phyloP scores from a whole-genome alignment of 345 rosid genomes.

The Capsella bursapastoris region DNA sequence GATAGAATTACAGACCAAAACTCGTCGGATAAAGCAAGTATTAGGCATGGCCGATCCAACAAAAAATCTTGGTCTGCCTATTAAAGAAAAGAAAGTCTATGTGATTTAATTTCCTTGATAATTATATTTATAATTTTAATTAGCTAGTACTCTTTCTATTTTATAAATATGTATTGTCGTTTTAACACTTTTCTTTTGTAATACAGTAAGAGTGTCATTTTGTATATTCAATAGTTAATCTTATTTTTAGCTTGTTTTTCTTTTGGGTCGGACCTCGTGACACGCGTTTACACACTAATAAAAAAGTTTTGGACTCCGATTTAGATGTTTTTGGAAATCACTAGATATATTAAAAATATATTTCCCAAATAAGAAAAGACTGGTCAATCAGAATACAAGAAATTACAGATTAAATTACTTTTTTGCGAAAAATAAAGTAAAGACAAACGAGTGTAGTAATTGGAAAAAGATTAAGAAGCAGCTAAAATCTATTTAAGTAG shows the following conservation, averaged over 20 bases:
- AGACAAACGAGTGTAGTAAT: not conserved
- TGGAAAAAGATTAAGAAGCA: not conserved
- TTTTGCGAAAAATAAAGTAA: not conserved
- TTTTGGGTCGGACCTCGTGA: not conserved
- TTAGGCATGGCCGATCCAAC: not conserved
- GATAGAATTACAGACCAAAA: not conserved
- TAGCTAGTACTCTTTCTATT: no score
- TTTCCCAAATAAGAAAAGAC: not conserved
- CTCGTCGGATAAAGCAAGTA: not conserved
- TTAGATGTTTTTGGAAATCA: not conserved
- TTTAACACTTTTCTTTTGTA: no score
- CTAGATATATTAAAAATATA: not conserved
- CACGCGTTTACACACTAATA: not conserved
- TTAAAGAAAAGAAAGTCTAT: no score
- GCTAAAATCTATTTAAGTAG: not conserved
- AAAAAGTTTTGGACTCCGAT: not conserved
- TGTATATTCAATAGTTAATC: no score
- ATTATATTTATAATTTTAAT: no score
- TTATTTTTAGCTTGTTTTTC: not conserved
- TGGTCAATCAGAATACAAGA: not conserved
- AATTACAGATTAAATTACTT: not conserved
- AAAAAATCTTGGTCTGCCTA: no score
- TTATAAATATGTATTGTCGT: no score
- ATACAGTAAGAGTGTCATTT: no score
- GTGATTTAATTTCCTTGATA: no score